Evolutionary conservation across 2,329 filamentous ascomycete species (phyloP), one percentile per base, ranked within the genome.

Genomic region (Aspergillus sojae): DNA sequence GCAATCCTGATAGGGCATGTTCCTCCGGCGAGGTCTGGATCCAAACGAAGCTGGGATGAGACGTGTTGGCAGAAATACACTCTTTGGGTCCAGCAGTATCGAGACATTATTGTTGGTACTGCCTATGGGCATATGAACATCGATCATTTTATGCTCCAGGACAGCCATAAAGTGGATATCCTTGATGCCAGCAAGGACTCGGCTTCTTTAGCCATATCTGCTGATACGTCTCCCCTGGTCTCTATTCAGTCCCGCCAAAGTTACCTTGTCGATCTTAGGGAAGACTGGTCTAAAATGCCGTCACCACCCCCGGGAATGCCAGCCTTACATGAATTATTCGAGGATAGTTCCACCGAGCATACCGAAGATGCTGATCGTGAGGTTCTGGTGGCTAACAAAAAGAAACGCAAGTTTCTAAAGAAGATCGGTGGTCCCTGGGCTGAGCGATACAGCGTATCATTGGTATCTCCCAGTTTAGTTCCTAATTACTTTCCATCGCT

Each of bases 1-100:
- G 95, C 91, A 16, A 97, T 99, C 58, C 80, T 99, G 59, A 96
- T 92, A 71, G 94, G 95, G 2, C 95, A 99, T 77, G 93, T 99
- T 4, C 94, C 95, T 1, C 95, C 95, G 0, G 94, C 94, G 1
- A 85, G 94, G 65, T 95, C 94, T 1, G 85, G 88, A 41, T 90
- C 88, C 79, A 98, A 98, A 82, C 86, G 88, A 72, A 89, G 88
- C 65, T 99, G 95, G 95, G 93, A 97, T 69, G 94, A 98, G 82
- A 93, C 91, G 0, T 99, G 95, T 80, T 99, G 94, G 94, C 94
- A 97, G 76, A 97, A 96, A 76, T 99, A 97, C 78, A 91, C 93
- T 0, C 81, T 98, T 4, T 98, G 94, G 93, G 81, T 94, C 72
- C 86, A 88, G 69, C 93, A 96, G 76, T 99, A 93, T 77, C 91